Conservation (phyloP, 768 basidiomycete species). For the Plicaturopsis crispa region DNA sequence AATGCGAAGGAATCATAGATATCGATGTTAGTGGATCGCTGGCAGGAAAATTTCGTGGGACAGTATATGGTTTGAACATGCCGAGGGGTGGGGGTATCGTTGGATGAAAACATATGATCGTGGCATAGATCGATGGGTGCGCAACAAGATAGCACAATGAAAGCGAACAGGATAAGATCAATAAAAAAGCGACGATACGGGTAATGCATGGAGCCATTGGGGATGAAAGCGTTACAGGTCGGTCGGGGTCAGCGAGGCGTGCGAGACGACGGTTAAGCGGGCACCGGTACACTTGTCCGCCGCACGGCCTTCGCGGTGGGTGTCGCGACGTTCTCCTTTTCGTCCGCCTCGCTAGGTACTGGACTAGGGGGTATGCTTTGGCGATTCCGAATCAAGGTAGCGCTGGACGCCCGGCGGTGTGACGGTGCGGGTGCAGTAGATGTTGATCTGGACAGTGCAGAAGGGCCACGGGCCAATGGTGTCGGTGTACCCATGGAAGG, state of each 20-base stretch:
- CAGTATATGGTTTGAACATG: no score
- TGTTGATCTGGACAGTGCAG: conserved; percentile 25
- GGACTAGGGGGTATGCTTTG: conserved; percentile 27
- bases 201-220: conserved; percentile 2
- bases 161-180: conserved; percentile 11
- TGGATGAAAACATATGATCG: no score
- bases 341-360: conserved; percentile 37
- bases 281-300: conserved; percentile 14
- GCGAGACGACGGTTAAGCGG: no score
- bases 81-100: no score
- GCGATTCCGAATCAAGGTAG: conserved; percentile 21
- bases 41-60: no score
- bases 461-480: conserved; percentile 25
- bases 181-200: conserved; percentile 4
- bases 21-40: no score
- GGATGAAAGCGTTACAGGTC: background rate
- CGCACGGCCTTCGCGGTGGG: conserved; percentile 13
- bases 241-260: background rate
- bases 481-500: conserved; percentile 32
- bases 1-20: no score
- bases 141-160: background rate
- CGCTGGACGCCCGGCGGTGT: conserved; percentile 21
- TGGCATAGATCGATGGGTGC: no score
- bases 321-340: conserved; percentile 51
- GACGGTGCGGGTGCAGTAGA: conserved; percentile 21